phyloP scores from a whole-genome alignment of 140 eudicot genomes.

The Anethum foeniculum region DNA sequence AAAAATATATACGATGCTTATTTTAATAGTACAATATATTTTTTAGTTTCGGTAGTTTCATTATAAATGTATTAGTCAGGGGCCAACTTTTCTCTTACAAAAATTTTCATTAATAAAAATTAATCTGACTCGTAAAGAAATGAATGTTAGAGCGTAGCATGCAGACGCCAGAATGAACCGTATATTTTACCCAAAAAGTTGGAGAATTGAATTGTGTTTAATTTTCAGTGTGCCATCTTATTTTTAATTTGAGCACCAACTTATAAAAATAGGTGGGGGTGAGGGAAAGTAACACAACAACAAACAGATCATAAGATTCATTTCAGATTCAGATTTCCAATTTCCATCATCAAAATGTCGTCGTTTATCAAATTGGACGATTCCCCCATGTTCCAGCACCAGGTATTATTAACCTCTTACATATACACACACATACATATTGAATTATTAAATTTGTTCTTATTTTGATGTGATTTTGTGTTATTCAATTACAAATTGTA shows the following conservation, averaged over 20 bases:
- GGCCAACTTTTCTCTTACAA: too few relatives aligned
- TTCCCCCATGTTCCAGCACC: slow-evolving; percentile 5
- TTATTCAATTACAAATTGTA: background rate
- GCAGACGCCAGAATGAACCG: too few relatives aligned
- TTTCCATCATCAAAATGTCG: background rate
- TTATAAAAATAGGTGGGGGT: background rate
- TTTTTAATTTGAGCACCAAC: background rate
- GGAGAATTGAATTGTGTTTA: too few relatives aligned
- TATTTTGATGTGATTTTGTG: background rate
- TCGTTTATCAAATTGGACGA: slow-evolving; percentile 3
- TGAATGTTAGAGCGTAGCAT: too few relatives aligned
- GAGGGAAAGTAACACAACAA: background rate
- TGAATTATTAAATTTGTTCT: background rate
- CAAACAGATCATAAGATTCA: background rate
- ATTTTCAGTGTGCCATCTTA: too few relatives aligned
- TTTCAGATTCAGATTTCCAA: slow-evolving; percentile 5
- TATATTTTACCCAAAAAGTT: too few relatives aligned
- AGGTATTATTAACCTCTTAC: background rate
- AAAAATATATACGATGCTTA: too few relatives aligned
- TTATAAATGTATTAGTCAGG: too few relatives aligned
- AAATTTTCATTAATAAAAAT: too few relatives aligned
- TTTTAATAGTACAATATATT: too few relatives aligned
- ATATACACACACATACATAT: background rate
- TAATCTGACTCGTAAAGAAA: too few relatives aligned
- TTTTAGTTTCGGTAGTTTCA: too few relatives aligned